Conservation (phyloP, 108 stramenopile genomes). For the Skeletonema marinoi region DNA sequence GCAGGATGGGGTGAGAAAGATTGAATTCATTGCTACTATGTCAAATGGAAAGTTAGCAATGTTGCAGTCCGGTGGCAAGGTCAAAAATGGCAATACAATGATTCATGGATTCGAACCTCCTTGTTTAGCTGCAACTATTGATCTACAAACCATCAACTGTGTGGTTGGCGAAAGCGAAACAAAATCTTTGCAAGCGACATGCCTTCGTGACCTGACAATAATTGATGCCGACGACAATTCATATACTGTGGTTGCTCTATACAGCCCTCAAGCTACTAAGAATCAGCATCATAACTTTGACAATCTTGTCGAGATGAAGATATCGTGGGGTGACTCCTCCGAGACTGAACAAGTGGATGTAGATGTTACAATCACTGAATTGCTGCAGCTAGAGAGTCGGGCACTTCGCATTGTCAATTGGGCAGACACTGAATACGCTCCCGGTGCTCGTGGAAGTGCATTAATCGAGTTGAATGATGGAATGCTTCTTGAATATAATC, state of each 20-base stretch:
- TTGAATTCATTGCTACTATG: conserved; percentile 37
- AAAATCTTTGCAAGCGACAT: conserved; percentile 3
- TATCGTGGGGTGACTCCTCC: conserved; percentile 21
- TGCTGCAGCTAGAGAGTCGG: conserved; percentile 50
- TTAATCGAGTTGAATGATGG: conserved; percentile 75
- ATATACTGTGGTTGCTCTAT: conserved; percentile 31
- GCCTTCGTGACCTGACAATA: conserved; percentile 40
- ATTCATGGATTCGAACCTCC: conserved; percentile 38
- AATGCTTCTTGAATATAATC: conserved; percentile 63
- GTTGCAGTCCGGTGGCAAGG: conserved; percentile 14
- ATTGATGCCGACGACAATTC: conserved; percentile 30
- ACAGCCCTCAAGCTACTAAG: conserved; percentile 11
- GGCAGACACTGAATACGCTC: conserved; percentile 49
- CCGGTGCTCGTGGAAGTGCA: conserved; percentile 43
- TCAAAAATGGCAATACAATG: conserved; percentile 2
- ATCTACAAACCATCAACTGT: conserved; percentile 3
- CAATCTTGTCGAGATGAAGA: conserved; percentile 54
- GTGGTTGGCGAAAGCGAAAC: not conserved
- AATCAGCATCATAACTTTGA: conserved; percentile 31
- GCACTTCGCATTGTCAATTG: conserved; percentile 72
- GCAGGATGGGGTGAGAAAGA: not conserved
- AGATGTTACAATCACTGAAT: conserved; percentile 38
- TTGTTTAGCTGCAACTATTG: conserved; percentile 16
- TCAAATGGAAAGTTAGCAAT: conserved; percentile 58
- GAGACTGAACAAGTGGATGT: conserved; percentile 18